Evolutionary conservation across 805 yeast genomes (phyloP), one percentile per base, ranked within the genome.

Genomic region (Debaryomyces hansenii): DNA sequence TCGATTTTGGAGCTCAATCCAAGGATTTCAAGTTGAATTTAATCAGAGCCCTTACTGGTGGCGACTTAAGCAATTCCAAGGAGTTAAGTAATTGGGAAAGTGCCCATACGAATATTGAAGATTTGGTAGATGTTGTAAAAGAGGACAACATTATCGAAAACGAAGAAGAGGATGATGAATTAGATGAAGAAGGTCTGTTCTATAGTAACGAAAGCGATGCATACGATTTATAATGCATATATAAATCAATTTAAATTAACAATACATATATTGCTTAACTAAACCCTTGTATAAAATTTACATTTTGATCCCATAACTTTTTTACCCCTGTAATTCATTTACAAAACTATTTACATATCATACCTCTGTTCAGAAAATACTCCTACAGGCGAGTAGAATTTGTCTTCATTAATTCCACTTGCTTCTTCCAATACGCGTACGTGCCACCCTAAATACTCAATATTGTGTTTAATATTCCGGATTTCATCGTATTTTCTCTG

Each of bases 41-140:
- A 49, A 80, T 82, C 27, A 63, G 85, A 45, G 78, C 80, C 0
- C 66, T 82, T 21, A 81, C 87, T 0, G 86, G 87, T 32, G 82
- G 82, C 1, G 79, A 70, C 51, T 49, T 69, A 45, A 53, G 57
- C n/a, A 57, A 56, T 43, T 48, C 62, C 31, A 52, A 59, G 24
- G 69, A 65, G 35, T 48, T 69, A 12, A 63, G 62, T 44, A 62
- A 64, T 28, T 72, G 78, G 78, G 77, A 71, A 51, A 60, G 63
- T 21, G 49, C 58, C 27, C 63, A 69, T 42, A 49, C 66, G 18
- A 59, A 59, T 35, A 46, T 64, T 15, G 53, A 49, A 4, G 57
- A 51, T 12, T 35, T 45, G 20, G 48, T 47, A 2, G 56, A 47
- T 18, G 37, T 34, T 8, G 27, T 24, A 7, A 46, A 45, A 9